phyloP scores from a whole-genome alignment of 163 green algal species.

The Trebouxia gelatinosa region DNA sequence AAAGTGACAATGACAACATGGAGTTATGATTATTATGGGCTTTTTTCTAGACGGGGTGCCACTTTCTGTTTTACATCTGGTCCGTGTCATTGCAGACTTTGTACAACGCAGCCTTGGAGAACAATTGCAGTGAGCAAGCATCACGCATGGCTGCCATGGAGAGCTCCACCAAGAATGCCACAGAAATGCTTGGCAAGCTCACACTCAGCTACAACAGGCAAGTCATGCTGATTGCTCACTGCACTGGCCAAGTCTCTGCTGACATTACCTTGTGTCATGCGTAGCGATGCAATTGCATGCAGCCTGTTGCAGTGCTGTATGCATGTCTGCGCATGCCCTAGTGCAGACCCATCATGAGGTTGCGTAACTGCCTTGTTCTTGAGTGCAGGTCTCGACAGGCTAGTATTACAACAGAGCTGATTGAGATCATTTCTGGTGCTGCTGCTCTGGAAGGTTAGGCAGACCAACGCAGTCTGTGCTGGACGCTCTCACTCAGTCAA shows the following conservation, averaged over 20 bases:
- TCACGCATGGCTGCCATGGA: conserved; percentile 98
- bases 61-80: too few species aligned
- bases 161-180: conserved; percentile 95
- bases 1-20: too few species aligned
- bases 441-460: conserved; percentile 73
- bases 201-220: conserved; percentile 98
- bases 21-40: too few species aligned
- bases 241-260: not conserved
- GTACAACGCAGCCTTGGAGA: conserved; percentile 96
- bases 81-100: conserved; percentile 82
- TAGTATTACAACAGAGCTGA: conserved; percentile 98
- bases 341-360: not conserved
- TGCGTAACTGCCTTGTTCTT: not conserved
- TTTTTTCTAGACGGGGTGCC: too few species aligned
- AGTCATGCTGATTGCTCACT: not conserved
- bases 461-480: too few species aligned
- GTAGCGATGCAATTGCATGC: not conserved
- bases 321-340: too few species aligned
- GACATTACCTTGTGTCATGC: not conserved
- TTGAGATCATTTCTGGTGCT: conserved; percentile 98
- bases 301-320: too few species aligned
- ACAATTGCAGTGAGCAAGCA: conserved; percentile 94
- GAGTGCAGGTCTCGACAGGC: conserved; percentile 84
- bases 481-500: too few species aligned
- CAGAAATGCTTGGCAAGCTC: conserved; percentile 94